These are phyloP conservation scores for Verticillium tricorpus DNA, from an alignment of 2,329 filamentous ascomycete species.

Conservation along the genomic window DNA sequence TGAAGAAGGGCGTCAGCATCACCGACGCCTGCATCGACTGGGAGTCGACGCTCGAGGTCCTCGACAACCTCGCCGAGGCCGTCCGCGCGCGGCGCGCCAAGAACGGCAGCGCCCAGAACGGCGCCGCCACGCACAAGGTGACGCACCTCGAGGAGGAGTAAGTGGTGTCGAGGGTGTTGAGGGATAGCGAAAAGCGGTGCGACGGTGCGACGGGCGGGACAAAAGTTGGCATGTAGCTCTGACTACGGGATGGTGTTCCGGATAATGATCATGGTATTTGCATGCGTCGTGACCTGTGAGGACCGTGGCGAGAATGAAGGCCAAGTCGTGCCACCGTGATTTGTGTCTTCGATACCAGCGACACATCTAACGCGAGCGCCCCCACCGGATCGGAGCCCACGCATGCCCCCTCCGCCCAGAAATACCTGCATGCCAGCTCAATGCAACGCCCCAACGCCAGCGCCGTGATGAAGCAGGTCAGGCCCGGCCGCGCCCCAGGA, in stretches of 20 bases:
- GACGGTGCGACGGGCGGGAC: background rate
- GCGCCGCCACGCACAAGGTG: slow-evolving; percentile 29
- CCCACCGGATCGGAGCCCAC: too few species aligned
- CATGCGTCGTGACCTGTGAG: background rate
- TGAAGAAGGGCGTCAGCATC: slow-evolving; percentile 90
- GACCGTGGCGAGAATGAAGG: too few species aligned
- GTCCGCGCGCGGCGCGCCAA: slow-evolving; percentile 68
- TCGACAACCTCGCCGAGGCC: slow-evolving; percentile 82
- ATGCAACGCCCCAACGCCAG: too few species aligned
- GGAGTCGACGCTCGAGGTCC: slow-evolving; percentile 75
- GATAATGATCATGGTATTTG: background rate
- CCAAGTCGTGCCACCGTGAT: too few species aligned
- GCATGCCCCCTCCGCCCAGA: too few species aligned
- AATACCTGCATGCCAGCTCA: too few species aligned
- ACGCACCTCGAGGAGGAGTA: slow-evolving; percentile 50
- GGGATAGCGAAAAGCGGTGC: background rate
- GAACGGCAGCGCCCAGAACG: slow-evolving; percentile 31
- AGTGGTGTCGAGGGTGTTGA: background rate
- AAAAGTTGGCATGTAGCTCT: background rate
- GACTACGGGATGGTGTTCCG: slow-evolving; percentile 2
- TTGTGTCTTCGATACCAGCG: too few species aligned
- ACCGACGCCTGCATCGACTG: slow-evolving; percentile 96
- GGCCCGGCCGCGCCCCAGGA: background rate
- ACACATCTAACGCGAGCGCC: too few species aligned
- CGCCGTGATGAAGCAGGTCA: background rate